A percentile compares a stretch with the other conserved stretches of the same genome.
These are phyloP conservation scores for Thelephora aurantiotincta DNA, from an alignment of 768 basidiomycete species.

Conservation along the genomic window DNA sequence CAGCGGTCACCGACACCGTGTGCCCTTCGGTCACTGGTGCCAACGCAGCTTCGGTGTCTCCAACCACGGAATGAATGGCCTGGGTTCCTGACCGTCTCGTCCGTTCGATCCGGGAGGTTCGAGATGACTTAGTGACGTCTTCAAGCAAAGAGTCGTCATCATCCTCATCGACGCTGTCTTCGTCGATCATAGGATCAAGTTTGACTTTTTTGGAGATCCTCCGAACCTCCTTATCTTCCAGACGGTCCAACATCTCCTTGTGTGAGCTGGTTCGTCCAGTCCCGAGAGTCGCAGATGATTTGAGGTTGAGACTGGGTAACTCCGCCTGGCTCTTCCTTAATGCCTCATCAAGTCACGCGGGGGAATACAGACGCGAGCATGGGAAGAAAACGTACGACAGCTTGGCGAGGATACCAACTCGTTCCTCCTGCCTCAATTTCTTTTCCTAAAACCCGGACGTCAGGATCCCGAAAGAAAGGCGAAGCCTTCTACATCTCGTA, in stretches of 20 bases:
- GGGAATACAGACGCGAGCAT: neutral
- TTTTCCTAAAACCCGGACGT: slow-evolving; percentile 44
- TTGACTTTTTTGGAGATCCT: slow-evolving; percentile 25
- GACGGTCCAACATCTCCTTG: slow-evolving; percentile 40
- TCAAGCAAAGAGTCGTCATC: slow-evolving; percentile 14
- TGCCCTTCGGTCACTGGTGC: no score
- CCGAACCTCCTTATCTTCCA: slow-evolving; percentile 45
- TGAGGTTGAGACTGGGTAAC: slow-evolving; percentile 41
- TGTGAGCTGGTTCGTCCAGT: slow-evolving; percentile 53
- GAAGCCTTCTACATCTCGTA: neutral
- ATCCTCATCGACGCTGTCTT: slow-evolving; percentile 14
- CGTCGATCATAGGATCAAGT: slow-evolving; percentile 3
- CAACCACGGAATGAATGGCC: slow-evolving; percentile 12
- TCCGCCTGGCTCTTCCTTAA: slow-evolving; percentile 66
- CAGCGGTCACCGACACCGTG: neutral
- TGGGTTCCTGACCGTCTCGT: slow-evolving; percentile 6
- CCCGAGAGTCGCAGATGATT: slow-evolving; percentile 76
- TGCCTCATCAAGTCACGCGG: slow-evolving; percentile 12
- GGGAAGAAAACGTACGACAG: slow-evolving; percentile 45
- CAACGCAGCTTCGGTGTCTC: neutral
- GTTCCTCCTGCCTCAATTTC: slow-evolving; percentile 85
- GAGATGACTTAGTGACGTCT: slow-evolving; percentile 13
- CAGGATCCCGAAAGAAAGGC: neutral
- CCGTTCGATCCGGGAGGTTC: slow-evolving; percentile 5
- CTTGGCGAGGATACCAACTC: slow-evolving; percentile 62